Evolutionary conservation across 495 filamentous ascomycete genomes (phyloP).

Genomic region (Penicillium antarcticum): DNA sequence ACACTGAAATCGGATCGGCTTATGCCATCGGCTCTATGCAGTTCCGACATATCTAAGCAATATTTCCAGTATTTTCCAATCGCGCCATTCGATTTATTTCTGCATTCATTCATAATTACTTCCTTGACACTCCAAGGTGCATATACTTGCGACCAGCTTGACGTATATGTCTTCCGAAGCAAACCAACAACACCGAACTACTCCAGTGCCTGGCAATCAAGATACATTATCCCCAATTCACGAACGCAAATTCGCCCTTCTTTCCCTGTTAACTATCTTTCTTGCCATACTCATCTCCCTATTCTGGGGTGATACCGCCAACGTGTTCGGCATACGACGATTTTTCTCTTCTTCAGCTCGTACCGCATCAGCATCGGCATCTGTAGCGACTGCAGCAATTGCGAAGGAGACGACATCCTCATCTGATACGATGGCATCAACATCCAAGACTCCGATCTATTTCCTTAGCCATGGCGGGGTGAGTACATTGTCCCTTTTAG

Average conservation of each 20-base stretch:
- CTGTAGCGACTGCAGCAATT: not conserved
- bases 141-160: not conserved
- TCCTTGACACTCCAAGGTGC: no score
- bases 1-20: slow-evolving; percentile 15
- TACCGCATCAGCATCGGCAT: not conserved
- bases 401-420: not conserved
- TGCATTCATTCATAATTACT: not conserved
- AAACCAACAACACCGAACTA: slow-evolving; percentile 1
- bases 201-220: not conserved
- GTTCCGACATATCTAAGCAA: not conserved
- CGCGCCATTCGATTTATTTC: not conserved
- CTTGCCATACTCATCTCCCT: slow-evolving; percentile 15
- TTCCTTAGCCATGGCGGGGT: slow-evolving; percentile 78
- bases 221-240: not conserved
- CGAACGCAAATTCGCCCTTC: slow-evolving; percentile 3
- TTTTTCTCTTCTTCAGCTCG: slow-evolving; percentile 17
- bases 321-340: slow-evolving; percentile 31
- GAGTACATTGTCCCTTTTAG: slow-evolving; percentile 28
- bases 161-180: slow-evolving; percentile 27
- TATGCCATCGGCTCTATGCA: slow-evolving; percentile 15
- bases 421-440: not conserved
- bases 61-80: not conserved
- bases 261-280: slow-evolving; percentile 14
- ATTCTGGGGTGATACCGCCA: slow-evolving; percentile 21
- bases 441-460: slow-evolving; percentile 63